Evolutionary conservation across 1,284 basidiomycete genomes (phyloP), one percentile per base, ranked within the genome.

Genomic region (Caloboletus inedulis): DNA sequence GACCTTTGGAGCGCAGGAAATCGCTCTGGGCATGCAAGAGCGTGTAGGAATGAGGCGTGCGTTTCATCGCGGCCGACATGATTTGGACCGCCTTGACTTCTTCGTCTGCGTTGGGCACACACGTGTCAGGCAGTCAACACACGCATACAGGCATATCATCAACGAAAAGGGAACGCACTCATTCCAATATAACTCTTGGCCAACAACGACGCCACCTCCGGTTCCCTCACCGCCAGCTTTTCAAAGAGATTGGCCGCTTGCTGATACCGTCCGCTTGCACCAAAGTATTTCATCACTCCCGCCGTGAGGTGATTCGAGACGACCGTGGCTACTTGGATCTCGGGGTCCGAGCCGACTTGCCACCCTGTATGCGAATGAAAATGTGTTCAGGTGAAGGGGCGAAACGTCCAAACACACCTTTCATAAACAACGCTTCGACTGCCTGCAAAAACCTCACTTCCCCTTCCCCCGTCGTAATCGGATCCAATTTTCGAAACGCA

Each of bases 1-100:
- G 87, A 51, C 85, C 85, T 68, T 98, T 98, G 1, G 83, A 83
- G 1, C 89, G 82, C 21, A 99, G 75, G 64, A 98, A 97, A 68
- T 99, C 95, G 66, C 90, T 92, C 71, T 99, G 96, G 1, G 87
- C 87, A 63, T 98, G 95, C 9, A 99, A 81, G 13, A 98, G 81
- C 10, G 94, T 93, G 64, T 98, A 99, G 0, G 91, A 94, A 63
- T 94, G 91, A 0, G 94, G 93, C 7, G 87, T 91, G 56, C 87
- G 80, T 60, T 85, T 84, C 66, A 99, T 85, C 1, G 94, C 92
- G 1, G 79, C 72, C 36, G 91, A 81, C 78, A 99, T 93, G 58
- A 98, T 91, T 63, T 97, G 94, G 2, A 98, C 90, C 4, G 94
- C 96, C 72, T 98, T 98, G 59, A 98, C 93, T 76, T 99, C 96